These are phyloP conservation scores for Emergomyces africanus DNA, from an alignment of 2,329 filamentous ascomycete species.

Conservation along the genomic window DNA sequence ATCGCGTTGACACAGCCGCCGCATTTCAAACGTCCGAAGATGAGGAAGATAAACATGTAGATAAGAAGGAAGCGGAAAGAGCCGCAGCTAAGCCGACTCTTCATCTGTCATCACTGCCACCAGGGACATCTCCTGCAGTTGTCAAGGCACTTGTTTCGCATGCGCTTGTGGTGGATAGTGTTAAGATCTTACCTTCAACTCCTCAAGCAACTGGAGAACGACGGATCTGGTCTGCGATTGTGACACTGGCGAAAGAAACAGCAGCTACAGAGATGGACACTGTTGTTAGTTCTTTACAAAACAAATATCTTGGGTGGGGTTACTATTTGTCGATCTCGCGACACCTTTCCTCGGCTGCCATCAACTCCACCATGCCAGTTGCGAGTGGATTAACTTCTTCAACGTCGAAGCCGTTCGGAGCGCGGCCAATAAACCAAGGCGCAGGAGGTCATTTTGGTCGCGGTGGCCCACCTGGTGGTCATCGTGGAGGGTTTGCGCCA, in stretches of 20 bases:
- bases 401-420: conserved; percentile 61
- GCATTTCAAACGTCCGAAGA: conserved; percentile 31
- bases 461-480: conserved; percentile 35
- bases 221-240: conserved; percentile 63
- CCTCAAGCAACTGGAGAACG: conserved; percentile 40
- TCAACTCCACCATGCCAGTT: conserved; percentile 42
- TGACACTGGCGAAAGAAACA: conserved; percentile 68
- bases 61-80: conserved; percentile 32
- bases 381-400: conserved; percentile 35
- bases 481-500: conserved; percentile 58
- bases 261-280: conserved; percentile 72
- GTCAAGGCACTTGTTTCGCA: conserved; percentile 38
- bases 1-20: conserved; percentile 21
- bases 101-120: conserved; percentile 42
- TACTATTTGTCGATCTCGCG: conserved; percentile 69
- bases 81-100: conserved; percentile 42
- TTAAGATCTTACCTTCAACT: conserved; percentile 54
- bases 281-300: conserved; percentile 64
- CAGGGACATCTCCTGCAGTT: conserved; percentile 37
- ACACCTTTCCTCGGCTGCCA: conserved; percentile 64
- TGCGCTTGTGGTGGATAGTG: conserved; percentile 54
- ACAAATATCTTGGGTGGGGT: conserved; percentile 73
- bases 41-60: conserved; percentile 31
- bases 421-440: conserved; percentile 47
- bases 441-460: conserved; percentile 36